Conservation (phyloP, 352 stramenopile species). For the Pythium guiyangense region DNA sequence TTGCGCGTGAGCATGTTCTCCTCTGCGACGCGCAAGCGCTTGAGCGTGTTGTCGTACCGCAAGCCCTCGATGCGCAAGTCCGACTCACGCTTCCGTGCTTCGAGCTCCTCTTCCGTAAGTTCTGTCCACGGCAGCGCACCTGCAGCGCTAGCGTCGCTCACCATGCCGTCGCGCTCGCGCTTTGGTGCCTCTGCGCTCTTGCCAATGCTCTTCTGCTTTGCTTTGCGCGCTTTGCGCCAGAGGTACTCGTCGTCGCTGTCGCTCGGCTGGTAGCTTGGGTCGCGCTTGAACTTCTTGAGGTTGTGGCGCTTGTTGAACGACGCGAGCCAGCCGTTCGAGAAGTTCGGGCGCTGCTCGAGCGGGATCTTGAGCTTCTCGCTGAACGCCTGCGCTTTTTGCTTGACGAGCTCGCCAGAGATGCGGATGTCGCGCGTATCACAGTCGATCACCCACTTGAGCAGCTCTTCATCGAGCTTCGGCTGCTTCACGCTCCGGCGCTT, state of each 20-base stretch:
- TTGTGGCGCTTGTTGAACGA: slow-evolving; percentile 66
- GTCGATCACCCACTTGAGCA: slow-evolving; percentile 16
- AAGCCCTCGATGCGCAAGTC: slow-evolving; percentile 16
- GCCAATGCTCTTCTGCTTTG: not conserved
- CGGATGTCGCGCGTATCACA: slow-evolving; percentile 15
- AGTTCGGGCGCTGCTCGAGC: slow-evolving; percentile 17
- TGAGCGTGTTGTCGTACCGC: slow-evolving; percentile 20
- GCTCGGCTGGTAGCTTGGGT: slow-evolving; percentile 11
- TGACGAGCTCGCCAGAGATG: slow-evolving; percentile 19
- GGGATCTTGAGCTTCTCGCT: slow-evolving; percentile 13
- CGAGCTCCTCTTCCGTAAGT: slow-evolving; percentile 12
- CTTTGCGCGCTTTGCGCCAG: slow-evolving; percentile 11
- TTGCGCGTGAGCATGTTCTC: slow-evolving; percentile 37
- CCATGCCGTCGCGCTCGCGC: not conserved
- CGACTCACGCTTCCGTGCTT: slow-evolving; percentile 17
- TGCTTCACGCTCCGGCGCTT: slow-evolving; percentile 16
- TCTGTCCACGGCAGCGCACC: slow-evolving; percentile 9
- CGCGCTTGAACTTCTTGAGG: slow-evolving; percentile 20
- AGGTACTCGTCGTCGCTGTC: slow-evolving; percentile 16
- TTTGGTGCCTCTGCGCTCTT: not conserved
- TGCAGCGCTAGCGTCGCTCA: not conserved
- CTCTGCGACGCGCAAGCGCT: slow-evolving; percentile 11
- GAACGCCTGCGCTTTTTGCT: slow-evolving; percentile 14
- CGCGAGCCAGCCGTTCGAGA: slow-evolving; percentile 83
- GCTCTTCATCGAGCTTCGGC: slow-evolving; percentile 18